Conservation (phyloP, 305 asterid genomes). For the Fraxinus baroniana region DNA sequence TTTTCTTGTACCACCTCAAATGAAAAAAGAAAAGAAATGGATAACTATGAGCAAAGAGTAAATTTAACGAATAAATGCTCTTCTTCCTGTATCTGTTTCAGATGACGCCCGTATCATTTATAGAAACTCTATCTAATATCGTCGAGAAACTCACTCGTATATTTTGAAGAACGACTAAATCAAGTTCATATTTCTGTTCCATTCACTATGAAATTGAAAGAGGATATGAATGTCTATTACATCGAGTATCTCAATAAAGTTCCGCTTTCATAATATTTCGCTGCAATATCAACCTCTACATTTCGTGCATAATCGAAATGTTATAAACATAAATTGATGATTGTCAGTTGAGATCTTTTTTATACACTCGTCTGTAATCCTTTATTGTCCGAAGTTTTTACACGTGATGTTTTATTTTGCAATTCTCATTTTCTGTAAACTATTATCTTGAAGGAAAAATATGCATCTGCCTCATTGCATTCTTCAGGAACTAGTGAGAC, state of each 20-base stretch:
- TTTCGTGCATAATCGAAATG: not conserved
- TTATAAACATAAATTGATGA: not conserved
- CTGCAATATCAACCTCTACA: not conserved
- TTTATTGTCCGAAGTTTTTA: not conserved
- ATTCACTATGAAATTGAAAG: not conserved
- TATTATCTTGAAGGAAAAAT: conserved; percentile 24
- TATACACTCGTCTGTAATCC: not conserved
- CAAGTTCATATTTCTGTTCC: not conserved
- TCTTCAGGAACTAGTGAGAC: conserved; percentile 31
- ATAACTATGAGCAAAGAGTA: not conserved
- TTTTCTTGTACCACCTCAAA: not conserved
- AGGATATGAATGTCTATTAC: not conserved
- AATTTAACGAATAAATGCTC: not conserved
- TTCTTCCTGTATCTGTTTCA: not conserved
- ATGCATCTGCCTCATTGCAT: conserved; percentile 19
- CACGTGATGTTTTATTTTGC: not conserved
- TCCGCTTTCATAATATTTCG: not conserved
- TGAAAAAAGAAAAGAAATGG: not conserved
- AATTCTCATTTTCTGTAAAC: conserved; percentile 20
- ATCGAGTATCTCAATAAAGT: not conserved
- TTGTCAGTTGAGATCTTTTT: not conserved
- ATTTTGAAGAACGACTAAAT: conserved; percentile 6
- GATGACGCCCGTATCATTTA: not conserved
- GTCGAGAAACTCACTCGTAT: not conserved
- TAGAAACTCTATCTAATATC: not conserved